Evolutionary conservation across 1,284 basidiomycete genomes (phyloP).

Genomic region (Leccinum subrobustum): DNA sequence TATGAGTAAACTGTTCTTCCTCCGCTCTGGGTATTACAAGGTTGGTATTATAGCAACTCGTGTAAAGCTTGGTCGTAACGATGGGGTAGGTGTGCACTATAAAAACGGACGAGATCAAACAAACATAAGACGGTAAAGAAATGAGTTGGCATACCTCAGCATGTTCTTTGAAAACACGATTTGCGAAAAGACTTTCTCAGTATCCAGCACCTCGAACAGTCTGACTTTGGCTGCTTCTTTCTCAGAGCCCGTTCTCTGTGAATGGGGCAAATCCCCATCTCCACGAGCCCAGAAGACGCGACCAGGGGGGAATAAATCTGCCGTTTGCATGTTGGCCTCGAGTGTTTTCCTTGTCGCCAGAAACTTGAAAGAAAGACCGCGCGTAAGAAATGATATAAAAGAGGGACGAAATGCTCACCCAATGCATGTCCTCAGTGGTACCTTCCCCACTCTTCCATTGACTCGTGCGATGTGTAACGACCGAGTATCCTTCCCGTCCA

Average conservation of each 20-base stretch:
- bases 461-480: constrained; percentile 58
- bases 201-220: constrained; percentile 72
- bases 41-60: constrained; percentile 48
- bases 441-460: constrained; percentile 58
- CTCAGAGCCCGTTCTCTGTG: constrained; percentile 28
- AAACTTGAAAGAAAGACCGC: constrained; percentile 46
- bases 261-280: constrained; percentile 60
- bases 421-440: constrained; percentile 55
- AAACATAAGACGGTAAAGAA: not conserved
- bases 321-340: constrained; percentile 80
- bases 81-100: constrained; percentile 64
- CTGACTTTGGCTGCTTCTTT: constrained; percentile 47
- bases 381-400: constrained; percentile 4
- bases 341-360: constrained; percentile 77
- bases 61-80: constrained; percentile 65
- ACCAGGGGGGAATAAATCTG: constrained; percentile 76
- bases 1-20: not conserved
- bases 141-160: constrained; percentile 54
- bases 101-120: not conserved
- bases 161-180: constrained; percentile 80
- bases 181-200: constrained; percentile 75
- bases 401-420: constrained; percentile 46
- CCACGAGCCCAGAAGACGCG: constrained; percentile 77
- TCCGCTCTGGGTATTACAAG: constrained; percentile 2
- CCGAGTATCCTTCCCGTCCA: constrained; percentile 53